Conservation (phyloP, 129 eudicot species). For the Tagetes erecta region DNA sequence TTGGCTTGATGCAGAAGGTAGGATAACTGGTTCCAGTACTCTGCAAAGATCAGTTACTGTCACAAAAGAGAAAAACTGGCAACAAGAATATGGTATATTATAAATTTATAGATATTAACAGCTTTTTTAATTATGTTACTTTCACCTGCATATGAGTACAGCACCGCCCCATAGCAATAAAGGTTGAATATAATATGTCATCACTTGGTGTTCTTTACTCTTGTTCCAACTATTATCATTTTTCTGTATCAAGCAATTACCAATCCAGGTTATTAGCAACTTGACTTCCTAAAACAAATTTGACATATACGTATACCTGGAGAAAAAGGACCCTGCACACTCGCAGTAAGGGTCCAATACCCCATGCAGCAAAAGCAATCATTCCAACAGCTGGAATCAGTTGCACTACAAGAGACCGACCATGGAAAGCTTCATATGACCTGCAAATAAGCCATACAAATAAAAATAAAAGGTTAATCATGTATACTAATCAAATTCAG, state of each 20-base stretch:
- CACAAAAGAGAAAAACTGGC: slow-evolving; percentile 7
- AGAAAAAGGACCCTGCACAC: slow-evolving; percentile 51
- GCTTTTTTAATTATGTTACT: slow-evolving; percentile 24
- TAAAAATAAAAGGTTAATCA: slow-evolving; percentile 13
- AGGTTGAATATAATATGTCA: slow-evolving; percentile 72
- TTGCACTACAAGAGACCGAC: slow-evolving; percentile 51
- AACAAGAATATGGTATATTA: slow-evolving; percentile 12
- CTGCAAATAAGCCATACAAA: slow-evolving; percentile 35
- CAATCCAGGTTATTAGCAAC: slow-evolving; percentile 22
- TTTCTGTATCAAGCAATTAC: slow-evolving; percentile 48
- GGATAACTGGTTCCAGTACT: slow-evolving; percentile 66
- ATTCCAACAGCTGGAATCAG: slow-evolving; percentile 72
- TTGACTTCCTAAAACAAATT: slow-evolving; percentile 17
- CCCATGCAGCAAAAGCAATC: slow-evolving; percentile 77
- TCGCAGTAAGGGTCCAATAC: slow-evolving; percentile 63
- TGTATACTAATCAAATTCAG: slow-evolving; percentile 11
- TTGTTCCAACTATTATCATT: slow-evolving; percentile 56
- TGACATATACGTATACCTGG: slow-evolving; percentile 40
- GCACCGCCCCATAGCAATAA: slow-evolving; percentile 84
- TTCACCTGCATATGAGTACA: slow-evolving; percentile 70
- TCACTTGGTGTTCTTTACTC: slow-evolving; percentile 53
- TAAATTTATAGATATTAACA: not conserved
- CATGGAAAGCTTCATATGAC: slow-evolving; percentile 52
- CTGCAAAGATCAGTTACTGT: slow-evolving; percentile 43
- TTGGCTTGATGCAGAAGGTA: slow-evolving; percentile 77